These are phyloP conservation scores for Microcera coccophila DNA, from an alignment of 2,329 filamentous ascomycete genomes.

Conservation along the genomic window DNA sequence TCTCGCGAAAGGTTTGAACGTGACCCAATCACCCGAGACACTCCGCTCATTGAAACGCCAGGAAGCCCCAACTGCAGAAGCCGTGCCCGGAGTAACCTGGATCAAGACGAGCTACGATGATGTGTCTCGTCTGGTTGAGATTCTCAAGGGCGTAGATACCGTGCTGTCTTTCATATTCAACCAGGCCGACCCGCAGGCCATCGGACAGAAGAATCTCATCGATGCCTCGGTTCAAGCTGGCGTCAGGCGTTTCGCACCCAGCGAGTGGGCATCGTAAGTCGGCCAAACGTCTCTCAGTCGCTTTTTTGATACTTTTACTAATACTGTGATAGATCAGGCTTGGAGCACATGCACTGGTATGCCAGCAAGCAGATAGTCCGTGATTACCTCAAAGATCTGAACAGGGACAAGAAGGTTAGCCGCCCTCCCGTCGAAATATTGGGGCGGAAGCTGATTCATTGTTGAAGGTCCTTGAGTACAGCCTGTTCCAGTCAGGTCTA, in stretches of 20 bases:
- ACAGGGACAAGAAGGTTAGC: constrained; percentile 41
- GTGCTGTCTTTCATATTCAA: constrained; percentile 49
- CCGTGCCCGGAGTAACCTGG: constrained; percentile 30
- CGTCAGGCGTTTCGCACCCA: constrained; percentile 58
- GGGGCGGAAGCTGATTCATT: not conserved
- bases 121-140: constrained; percentile 29
- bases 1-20: constrained; percentile 43
- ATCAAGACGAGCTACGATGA: constrained; percentile 42
- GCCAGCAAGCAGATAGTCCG: constrained; percentile 44
- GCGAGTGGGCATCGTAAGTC: constrained; percentile 50
- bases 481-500: constrained; percentile 51
- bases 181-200: constrained; percentile 29
- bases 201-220: constrained; percentile 43
- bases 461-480: constrained; percentile 51
- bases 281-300: not conserved
- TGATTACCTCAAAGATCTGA: constrained; percentile 49
- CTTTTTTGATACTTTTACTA: not conserved
- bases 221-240: constrained; percentile 55
- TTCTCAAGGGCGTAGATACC: constrained; percentile 47
- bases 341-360: not conserved
- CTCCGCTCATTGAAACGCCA: not conserved
- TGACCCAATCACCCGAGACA: not conserved
- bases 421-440: not conserved
- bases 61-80: not conserved
- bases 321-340: not conserved